Evolutionary conservation across 805 yeast species (phyloP).

Genomic region (Starmerella bombi): DNA sequence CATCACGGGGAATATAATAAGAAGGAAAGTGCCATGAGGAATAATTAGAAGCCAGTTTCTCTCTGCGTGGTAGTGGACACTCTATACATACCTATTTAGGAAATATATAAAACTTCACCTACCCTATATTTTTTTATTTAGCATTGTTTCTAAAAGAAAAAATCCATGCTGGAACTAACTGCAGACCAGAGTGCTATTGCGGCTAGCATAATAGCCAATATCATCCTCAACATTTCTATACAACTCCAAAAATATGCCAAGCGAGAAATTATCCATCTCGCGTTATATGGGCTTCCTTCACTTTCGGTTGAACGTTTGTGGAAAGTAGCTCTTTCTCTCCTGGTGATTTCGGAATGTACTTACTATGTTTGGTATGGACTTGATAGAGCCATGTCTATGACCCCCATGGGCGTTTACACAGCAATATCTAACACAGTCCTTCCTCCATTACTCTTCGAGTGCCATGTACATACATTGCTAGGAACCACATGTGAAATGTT

Average conservation of each 20-base stretch:
- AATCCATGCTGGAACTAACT: slow-evolving; percentile 1
- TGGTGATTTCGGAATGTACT: slow-evolving; percentile 36
- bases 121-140: too few species aligned
- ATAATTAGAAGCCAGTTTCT: too few species aligned
- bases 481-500: slow-evolving; percentile 33
- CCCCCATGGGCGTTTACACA: slow-evolving; percentile 40
- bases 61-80: too few species aligned
- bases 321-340: slow-evolving; percentile 34
- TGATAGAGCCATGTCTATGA: slow-evolving; percentile 36
- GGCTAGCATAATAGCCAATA: slow-evolving; percentile 26
- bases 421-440: slow-evolving; percentile 36
- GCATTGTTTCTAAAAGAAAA: too few species aligned
- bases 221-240: slow-evolving; percentile 30
- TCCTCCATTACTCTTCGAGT: slow-evolving; percentile 37
- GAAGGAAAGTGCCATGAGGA: too few species aligned
- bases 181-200: slow-evolving; percentile 9
- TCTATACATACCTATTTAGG: too few species aligned
- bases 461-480: slow-evolving; percentile 27
- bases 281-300: slow-evolving; percentile 17
- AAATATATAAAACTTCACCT: too few species aligned
- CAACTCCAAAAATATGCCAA: slow-evolving; percentile 34
- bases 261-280: slow-evolving; percentile 21
- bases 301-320: slow-evolving; percentile 23
- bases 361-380: slow-evolving; percentile 39
- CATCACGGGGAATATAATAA: too few species aligned